A percentile compares a stretch with the other conserved stretches of the same genome.
Evolutionary conservation across 148 eudicot genomes (phyloP).

Genomic region (Arctostaphylos glauca): DNA sequence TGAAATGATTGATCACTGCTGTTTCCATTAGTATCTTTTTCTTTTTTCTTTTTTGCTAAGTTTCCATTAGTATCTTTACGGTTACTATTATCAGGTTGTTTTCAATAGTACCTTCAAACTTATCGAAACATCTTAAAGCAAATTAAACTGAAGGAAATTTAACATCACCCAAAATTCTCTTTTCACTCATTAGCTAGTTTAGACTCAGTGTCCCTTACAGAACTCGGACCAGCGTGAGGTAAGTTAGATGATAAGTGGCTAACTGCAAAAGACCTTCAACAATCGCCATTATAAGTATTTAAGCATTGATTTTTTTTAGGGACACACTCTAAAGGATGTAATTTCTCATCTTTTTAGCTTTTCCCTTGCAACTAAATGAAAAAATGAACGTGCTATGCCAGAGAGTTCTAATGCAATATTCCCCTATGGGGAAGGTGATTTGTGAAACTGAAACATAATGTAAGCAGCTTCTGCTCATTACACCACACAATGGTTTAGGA

Average conservation of each 20-base stretch:
- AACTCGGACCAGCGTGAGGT: background rate
- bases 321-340: slow-evolving; percentile 22
- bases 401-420: slow-evolving; percentile 48
- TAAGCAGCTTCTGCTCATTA: slow-evolving; percentile 3
- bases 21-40: background rate
- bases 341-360: background rate
- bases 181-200: background rate
- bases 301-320: slow-evolving; percentile 51
- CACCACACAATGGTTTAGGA: slow-evolving; percentile 10
- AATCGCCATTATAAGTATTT: slow-evolving; percentile 66
- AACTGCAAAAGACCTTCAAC: slow-evolving; percentile 34
- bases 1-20: background rate
- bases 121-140: background rate
- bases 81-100: background rate
- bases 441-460: background rate
- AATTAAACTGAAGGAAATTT: background rate
- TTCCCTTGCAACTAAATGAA: background rate
- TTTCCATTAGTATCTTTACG: background rate
- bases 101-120: slow-evolving; percentile 5
- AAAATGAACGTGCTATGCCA: slow-evolving; percentile 67
- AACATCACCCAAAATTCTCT: background rate
- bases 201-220: background rate
- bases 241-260: background rate
- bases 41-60: no score
- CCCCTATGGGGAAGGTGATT: background rate